These are phyloP conservation scores for Lipomyces spencermartinsiae DNA, from an alignment of 805 yeast genomes.

Conservation along the genomic window DNA sequence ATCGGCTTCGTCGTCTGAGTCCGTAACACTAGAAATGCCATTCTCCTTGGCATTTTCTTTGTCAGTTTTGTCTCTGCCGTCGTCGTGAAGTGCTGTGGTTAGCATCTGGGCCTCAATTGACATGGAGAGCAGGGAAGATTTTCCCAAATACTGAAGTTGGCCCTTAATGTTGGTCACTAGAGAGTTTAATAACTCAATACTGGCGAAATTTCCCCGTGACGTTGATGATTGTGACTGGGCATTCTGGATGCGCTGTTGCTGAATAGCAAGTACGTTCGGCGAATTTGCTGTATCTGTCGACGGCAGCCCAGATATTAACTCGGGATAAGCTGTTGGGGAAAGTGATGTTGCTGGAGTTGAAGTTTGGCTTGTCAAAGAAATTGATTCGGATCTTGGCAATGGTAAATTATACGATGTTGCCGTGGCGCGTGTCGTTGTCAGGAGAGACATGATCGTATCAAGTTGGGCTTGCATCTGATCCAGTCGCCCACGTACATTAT, in stretches of 20 bases:
- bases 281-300: background rate
- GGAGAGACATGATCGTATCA: constrained; percentile 12
- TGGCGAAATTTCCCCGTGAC: background rate
- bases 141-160: constrained; percentile 25
- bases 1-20: background rate
- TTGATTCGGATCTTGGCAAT: background rate
- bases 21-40: background rate
- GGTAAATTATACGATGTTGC: background rate
- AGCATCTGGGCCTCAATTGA: constrained; percentile 27
- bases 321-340: no score
- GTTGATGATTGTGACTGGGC: background rate
- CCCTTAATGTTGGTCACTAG: constrained; percentile 21
- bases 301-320: background rate
- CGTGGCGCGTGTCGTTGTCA: background rate
- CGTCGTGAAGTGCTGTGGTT: constrained; percentile 14
- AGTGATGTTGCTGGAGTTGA: background rate
- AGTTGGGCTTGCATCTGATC: constrained; percentile 32
- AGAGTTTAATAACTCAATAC: constrained; percentile 12
- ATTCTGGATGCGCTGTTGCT: background rate
- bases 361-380: background rate
- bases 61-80: background rate
- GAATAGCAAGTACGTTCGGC: background rate
- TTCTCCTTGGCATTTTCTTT: background rate
- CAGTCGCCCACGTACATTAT: constrained; percentile 6
- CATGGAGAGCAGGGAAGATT: constrained; percentile 32